Evolutionary conservation across 2,329 filamentous ascomycete species (phyloP), one percentile per base, ranked within the genome.

Genomic region (Aphanocladium album): DNA sequence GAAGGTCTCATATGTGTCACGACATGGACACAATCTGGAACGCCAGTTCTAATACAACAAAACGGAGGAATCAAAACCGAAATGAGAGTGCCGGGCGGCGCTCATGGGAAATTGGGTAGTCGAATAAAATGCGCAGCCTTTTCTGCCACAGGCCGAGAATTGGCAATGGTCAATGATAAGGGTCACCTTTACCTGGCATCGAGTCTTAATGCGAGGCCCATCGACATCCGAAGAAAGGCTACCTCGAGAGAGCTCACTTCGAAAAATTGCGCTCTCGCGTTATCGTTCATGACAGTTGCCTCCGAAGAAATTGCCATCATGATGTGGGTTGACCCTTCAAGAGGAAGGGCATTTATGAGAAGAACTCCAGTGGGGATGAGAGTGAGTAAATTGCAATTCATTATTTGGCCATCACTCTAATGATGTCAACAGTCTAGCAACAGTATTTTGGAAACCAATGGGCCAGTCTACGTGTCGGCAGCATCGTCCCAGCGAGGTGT

Each of bases 11-110:
- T 77, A 5, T 76, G 74, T 55, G 67, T 77, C 17, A 73, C 71
- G 1, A 77, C 75, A 0, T 77, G 75, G 75, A 77, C 75, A 1
- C 75, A 77, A 62, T 76, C 74, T 1, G 75, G 75, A 2, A 67
- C 67, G n/a, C 75, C 75, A 0, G 63, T 77, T 5, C 66, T 77
- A 2, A 67, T 76, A 2, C 74, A 77, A 54, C 74, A 74, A 11
- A 67, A 69, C 51, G 72, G 72, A 47, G 74, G 74, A 1, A 70
- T 76, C 53, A 68, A 67, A 60, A 72, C 66, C 11, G 71, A 74
- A 7, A 70, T 77, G 37, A 71, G 67, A 45, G 67, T 70, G 17
- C 45, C 63, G 0, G 65, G 72, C 0, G 65, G 64, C 3, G 63
- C 67, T 17, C 68, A 71, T 43, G 70, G 70, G 46, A 74, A 70